A percentile compares a stretch with the other conserved stretches of the same genome.
phyloP scores from a whole-genome alignment of 768 basidiomycete genomes.

The Rhizopogon vesiculosus region DNA sequence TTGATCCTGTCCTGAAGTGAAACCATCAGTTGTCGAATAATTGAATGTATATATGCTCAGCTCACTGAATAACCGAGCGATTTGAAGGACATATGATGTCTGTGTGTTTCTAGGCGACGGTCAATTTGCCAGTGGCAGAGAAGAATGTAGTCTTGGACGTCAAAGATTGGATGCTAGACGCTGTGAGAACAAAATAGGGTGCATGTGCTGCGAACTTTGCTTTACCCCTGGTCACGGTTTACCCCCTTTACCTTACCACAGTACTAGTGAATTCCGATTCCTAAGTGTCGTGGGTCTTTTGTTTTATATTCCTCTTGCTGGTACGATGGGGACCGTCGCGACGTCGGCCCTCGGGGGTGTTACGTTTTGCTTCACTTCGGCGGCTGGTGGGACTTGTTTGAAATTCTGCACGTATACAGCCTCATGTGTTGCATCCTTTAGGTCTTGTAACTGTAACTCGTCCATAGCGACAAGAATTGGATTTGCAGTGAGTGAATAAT shows the following conservation, averaged over 20 bases:
- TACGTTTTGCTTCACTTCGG: slow-evolving; percentile 84
- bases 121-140: no score
- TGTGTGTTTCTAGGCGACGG: no score
- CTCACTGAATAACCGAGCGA: no score
- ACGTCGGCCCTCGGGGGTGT: slow-evolving; percentile 80
- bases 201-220: neutral
- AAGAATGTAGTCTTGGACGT: no score
- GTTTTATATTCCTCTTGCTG: slow-evolving; percentile 67
- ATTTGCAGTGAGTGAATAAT: slow-evolving; percentile 63
- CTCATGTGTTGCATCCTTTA: slow-evolving; percentile 20
- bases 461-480: slow-evolving; percentile 97
- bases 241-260: slow-evolving; percentile 30
- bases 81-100: no score
- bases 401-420: slow-evolving; percentile 5
- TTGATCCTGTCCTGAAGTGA: slow-evolving; percentile 4
- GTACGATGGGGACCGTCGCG: slow-evolving; percentile 64
- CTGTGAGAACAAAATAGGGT: neutral
- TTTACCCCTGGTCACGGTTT: no score
- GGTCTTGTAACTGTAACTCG: slow-evolving; percentile 98
- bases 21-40: no score
- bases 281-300: slow-evolving; percentile 60
- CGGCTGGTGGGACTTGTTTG: slow-evolving; percentile 52
- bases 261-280: neutral
- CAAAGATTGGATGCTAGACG: no score
- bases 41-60: no score